Conservation (phyloP, 768 basidiomycete genomes). For the Lactarius hengduanensis region DNA sequence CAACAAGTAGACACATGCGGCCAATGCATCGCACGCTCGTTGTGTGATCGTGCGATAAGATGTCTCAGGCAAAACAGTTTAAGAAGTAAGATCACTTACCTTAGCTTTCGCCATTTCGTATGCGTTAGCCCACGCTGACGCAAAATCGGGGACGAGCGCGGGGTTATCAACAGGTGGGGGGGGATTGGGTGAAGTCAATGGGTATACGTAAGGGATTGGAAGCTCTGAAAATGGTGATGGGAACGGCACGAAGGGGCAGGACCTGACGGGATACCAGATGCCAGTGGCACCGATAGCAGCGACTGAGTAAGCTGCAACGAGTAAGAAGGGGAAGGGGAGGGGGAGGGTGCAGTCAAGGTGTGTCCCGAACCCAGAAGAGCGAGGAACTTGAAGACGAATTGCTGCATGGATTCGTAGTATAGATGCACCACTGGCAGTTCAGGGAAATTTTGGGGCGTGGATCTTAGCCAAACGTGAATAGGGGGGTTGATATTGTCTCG, state of each 20-base stretch:
- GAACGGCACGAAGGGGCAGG: slow-evolving; percentile 20
- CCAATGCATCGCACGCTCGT: neutral
- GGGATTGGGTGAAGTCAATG: slow-evolving; percentile 50
- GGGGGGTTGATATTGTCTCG: neutral
- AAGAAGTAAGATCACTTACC: slow-evolving; percentile 2
- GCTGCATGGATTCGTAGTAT: neutral
- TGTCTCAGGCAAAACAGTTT: neutral
- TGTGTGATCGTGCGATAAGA: neutral
- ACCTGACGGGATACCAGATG: slow-evolving; percentile 13
- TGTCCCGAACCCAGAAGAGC: slow-evolving; percentile 8
- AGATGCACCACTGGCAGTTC: neutral
- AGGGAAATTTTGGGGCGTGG: neutral
- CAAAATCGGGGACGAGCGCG: slow-evolving; percentile 50
- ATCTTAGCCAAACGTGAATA: neutral
- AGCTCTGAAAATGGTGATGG: slow-evolving; percentile 42
- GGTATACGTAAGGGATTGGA: slow-evolving; percentile 53
- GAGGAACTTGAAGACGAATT: neutral
- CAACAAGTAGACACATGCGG: neutral
- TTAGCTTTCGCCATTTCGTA: slow-evolving; percentile 52
- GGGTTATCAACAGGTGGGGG: slow-evolving; percentile 52
- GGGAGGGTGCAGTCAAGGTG: slow-evolving; percentile 3
- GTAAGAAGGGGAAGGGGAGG: neutral
- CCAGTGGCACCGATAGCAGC: no score
- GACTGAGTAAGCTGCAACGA: neutral
- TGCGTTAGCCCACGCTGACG: slow-evolving; percentile 54